A percentile compares a stretch with the other conserved stretches of the same genome.
These are phyloP conservation scores for Coniochaeta sp. DNA, from an alignment of 2,329 filamentous ascomycete species.

Conservation along the genomic window DNA sequence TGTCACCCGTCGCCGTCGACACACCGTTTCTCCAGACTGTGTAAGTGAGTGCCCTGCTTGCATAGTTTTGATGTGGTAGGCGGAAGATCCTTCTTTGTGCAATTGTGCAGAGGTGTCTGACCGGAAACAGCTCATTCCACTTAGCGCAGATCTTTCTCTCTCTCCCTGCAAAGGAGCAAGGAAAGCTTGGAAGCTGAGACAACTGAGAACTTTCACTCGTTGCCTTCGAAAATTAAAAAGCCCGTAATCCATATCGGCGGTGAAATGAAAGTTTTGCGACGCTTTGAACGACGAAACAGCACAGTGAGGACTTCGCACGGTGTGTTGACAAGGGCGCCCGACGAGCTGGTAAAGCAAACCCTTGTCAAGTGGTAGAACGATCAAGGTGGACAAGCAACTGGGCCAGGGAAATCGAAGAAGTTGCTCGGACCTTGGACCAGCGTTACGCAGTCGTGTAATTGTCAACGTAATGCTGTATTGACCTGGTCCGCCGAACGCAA, in stretches of 20 bases:
- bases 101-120: no score
- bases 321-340: not conserved
- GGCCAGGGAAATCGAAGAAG: not conserved
- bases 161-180: not conserved
- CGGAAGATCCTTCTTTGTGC: no score
- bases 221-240: not conserved
- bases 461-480: not conserved
- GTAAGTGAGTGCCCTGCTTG: no score
- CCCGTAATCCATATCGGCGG: no score
- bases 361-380: not conserved
- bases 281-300: no score
- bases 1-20: no score
- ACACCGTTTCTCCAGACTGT: not conserved
- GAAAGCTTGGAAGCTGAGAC: not conserved
- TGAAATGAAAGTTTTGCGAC: no score
- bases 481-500: not conserved
- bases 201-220: not conserved
- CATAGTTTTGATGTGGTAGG: no score
- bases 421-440: not conserved
- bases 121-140: not conserved
- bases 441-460: no score
- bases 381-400: not conserved
- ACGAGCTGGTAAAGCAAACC: not conserved
- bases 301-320: not conserved
- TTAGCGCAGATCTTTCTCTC: not conserved